A percentile compares a stretch with the other conserved stretches of the same genome.
Conservation (phyloP, 768 basidiomycete genomes). For the Lactarius sanguifluus region DNA sequence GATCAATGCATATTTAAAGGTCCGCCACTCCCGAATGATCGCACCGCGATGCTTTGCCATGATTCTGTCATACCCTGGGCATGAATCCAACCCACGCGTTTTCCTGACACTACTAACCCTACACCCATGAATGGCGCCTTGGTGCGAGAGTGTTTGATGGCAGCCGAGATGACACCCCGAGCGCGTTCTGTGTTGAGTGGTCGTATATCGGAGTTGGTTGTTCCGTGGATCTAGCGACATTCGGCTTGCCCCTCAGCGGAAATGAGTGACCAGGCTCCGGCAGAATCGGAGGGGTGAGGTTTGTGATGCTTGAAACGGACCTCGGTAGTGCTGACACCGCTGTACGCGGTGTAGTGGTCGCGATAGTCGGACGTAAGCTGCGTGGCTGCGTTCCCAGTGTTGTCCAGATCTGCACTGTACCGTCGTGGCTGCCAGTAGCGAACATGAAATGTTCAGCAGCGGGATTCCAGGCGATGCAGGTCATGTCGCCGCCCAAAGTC, state of each 20-base stretch:
- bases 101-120: neutral
- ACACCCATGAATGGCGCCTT: constrained; percentile 23
- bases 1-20: too few relatives aligned
- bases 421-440: constrained; percentile 77
- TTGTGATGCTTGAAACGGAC: neutral
- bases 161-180: neutral
- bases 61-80: neutral
- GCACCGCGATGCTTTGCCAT: too few relatives aligned
- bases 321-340: neutral
- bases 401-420: constrained; percentile 73
- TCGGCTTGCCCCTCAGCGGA: neutral
- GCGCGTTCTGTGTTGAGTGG: neutral
- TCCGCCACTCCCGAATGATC: too few relatives aligned
- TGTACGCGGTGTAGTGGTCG: constrained; percentile 11
- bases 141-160: neutral
- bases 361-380: constrained; percentile 5
- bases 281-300: constrained; percentile 3
- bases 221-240: neutral
- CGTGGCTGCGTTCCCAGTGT: neutral
- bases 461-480: constrained; percentile 80
- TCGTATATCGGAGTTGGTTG: neutral
- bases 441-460: constrained; percentile 62
- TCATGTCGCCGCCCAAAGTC: constrained; percentile 60
- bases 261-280: constrained; percentile 5
- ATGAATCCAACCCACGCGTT: neutral